Evolutionary conservation across 2,329 filamentous ascomycete species (phyloP).

Genomic region (Pseudocercospora vitis): DNA sequence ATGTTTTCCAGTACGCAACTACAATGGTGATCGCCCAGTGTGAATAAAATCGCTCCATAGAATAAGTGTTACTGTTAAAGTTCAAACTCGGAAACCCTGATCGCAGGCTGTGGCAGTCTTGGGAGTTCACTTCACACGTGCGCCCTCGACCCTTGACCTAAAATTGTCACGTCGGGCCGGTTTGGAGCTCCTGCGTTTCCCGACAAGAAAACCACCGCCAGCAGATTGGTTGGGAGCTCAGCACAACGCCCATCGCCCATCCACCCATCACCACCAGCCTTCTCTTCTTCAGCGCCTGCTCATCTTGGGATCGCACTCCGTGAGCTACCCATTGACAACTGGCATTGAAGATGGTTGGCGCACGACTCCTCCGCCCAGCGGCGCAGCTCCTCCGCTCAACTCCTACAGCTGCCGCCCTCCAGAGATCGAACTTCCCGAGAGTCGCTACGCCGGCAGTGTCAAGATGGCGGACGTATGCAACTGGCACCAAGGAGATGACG

Average conservation of each 20-base stretch:
- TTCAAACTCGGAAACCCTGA: constrained; percentile 9
- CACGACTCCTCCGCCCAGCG: constrained; percentile 64
- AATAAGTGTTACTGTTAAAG: constrained; percentile 3
- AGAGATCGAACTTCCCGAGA: constrained; percentile 55
- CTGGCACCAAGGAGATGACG: constrained; percentile 84
- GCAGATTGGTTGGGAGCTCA: constrained; percentile 12
- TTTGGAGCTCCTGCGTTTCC: background rate
- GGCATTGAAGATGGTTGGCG: constrained; percentile 52
- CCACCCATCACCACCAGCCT: constrained; percentile 7
- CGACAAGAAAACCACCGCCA: background rate
- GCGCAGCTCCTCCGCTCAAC: constrained; percentile 61
- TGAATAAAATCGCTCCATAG: background rate
- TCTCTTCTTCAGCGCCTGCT: constrained; percentile 1
- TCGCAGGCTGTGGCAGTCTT: too few relatives aligned
- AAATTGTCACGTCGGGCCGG: background rate
- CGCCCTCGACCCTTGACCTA: background rate
- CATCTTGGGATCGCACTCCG: constrained; percentile 4
- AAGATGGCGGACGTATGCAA: constrained; percentile 57
- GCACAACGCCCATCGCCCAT: constrained; percentile 6
- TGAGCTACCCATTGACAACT: constrained; percentile 12
- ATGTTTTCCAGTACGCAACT: background rate
- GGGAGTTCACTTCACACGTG: too few relatives aligned
- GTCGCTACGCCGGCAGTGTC: constrained; percentile 49
- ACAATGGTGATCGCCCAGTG: background rate
- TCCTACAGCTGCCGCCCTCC: constrained; percentile 46